Evolutionary conservation across 441 rosid genomes (phyloP).

Genomic region (Pelargonium cotyledonis): DNA sequence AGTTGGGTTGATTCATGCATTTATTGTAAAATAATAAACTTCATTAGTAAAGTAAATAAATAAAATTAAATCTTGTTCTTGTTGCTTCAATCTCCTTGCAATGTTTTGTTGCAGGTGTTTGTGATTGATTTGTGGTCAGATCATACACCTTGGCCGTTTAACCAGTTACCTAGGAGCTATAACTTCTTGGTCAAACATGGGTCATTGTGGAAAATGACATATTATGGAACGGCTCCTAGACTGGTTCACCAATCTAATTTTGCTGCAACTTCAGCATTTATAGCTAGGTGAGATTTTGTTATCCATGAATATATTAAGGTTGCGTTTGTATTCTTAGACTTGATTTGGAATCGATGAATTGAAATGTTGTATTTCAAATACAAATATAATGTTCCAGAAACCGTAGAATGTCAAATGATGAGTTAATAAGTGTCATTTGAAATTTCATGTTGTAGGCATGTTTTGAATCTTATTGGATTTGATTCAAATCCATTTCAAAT

Average conservation of each 20-base stretch:
- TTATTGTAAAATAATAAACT: neutral
- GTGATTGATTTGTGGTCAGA: conserved; percentile 94
- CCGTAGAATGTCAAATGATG: too few relatives aligned
- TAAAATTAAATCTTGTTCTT: conserved; percentile 19
- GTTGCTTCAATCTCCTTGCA: neutral
- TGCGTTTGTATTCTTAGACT: too few relatives aligned
- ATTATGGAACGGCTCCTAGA: conserved; percentile 83
- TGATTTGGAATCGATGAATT: too few relatives aligned
- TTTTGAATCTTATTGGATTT: too few relatives aligned
- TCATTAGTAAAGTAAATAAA: neutral
- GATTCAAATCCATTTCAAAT: too few relatives aligned
- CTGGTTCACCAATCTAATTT: conserved; percentile 87
- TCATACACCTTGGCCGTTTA: conserved; percentile 99
- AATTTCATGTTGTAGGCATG: too few relatives aligned
- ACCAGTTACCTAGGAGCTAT: conserved; percentile 91
- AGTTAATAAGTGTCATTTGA: too few relatives aligned
- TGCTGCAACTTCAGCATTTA: conserved; percentile 87
- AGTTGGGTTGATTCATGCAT: neutral
- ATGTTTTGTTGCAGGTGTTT: conserved; percentile 61
- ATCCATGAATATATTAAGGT: neutral
- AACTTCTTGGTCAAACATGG: conserved; percentile 91
- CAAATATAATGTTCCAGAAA: too few relatives aligned
- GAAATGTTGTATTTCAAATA: too few relatives aligned
- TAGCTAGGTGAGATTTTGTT: conserved; percentile 66
- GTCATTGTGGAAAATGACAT: conserved; percentile 78